Conservation (phyloP, 1,139 yeast genomes). For the Taiozyma sp. region DNA sequence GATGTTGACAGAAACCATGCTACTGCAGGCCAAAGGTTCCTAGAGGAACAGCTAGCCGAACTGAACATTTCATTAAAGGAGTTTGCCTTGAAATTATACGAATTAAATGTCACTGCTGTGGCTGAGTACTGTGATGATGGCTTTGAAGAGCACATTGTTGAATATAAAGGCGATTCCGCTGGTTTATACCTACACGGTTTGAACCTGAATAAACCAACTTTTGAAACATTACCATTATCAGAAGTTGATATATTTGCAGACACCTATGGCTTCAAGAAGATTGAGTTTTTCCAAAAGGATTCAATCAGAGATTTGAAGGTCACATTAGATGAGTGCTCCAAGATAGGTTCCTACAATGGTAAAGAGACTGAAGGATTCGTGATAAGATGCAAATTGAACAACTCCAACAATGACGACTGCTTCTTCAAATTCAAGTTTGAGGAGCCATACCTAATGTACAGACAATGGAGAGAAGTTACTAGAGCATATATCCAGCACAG, state of each 20-base stretch:
- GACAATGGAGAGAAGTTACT: constrained; percentile 89
- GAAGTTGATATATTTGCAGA: constrained; percentile 57
- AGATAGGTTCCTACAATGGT: constrained; percentile 67
- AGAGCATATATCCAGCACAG: constrained; percentile 47
- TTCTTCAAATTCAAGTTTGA: constrained; percentile 94
- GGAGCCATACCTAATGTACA: constrained; percentile 87
- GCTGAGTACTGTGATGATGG: constrained; percentile 90
- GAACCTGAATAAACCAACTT: constrained; percentile 61
- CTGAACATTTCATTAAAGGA: constrained; percentile 38
- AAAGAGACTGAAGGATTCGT: constrained; percentile 93
- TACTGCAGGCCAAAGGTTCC: constrained; percentile 57
- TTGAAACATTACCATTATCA: constrained; percentile 60
- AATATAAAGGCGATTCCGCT: constrained; percentile 58
- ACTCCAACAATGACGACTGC: constrained; percentile 40
- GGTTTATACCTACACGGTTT: constrained; percentile 92
- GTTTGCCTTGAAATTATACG: constrained; percentile 52
- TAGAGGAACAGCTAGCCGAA: constrained; percentile 46
- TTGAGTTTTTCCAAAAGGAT: constrained; percentile 40
- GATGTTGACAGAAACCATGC: constrained; percentile 67
- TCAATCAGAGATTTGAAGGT: constrained; percentile 38
- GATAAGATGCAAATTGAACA: constrained; percentile 48
- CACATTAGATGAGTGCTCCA: constrained; percentile 53
- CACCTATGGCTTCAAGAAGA: constrained; percentile 66
- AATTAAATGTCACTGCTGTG: constrained; percentile 70
- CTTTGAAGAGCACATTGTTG: constrained; percentile 92